phyloP scores from a whole-genome alignment of 148 eudicot genomes.

The Heliamphora exappendiculata region DNA sequence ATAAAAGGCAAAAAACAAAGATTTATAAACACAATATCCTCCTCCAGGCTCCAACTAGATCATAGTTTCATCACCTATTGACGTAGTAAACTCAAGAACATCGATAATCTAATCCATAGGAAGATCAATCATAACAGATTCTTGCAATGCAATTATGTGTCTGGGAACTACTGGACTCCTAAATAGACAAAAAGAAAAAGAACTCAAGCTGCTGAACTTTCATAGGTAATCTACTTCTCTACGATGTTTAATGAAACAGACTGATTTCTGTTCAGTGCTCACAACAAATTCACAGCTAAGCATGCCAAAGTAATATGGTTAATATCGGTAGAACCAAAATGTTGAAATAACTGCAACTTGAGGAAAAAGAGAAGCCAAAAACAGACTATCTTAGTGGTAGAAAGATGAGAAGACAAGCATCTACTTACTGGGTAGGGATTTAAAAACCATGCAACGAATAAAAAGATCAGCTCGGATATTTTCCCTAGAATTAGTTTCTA shows the following conservation, averaged over 20 bases:
- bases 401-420: not conserved
- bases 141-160: not conserved
- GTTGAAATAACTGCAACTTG: not conserved
- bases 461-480: not conserved
- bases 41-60: not conserved
- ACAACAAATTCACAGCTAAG: not conserved
- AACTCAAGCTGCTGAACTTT: not conserved
- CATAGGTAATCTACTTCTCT: not conserved
- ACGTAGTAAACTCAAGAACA: not conserved
- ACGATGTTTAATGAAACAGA: not conserved
- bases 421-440: not conserved
- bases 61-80: not conserved
- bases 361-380: not conserved
- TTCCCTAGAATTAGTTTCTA: not conserved
- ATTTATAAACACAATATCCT: not conserved
- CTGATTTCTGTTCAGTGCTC: not conserved
- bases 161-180: not conserved
- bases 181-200: not conserved
- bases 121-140: not conserved
- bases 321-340: not conserved
- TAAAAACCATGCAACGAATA: not conserved
- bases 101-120: not conserved
- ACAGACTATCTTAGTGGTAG: not conserved
- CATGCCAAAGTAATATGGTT: not conserved
- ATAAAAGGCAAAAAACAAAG: not conserved